These are phyloP conservation scores for Colletotrichum acutatum DNA, from an alignment of 2,329 filamentous ascomycete species.

Conservation along the genomic window DNA sequence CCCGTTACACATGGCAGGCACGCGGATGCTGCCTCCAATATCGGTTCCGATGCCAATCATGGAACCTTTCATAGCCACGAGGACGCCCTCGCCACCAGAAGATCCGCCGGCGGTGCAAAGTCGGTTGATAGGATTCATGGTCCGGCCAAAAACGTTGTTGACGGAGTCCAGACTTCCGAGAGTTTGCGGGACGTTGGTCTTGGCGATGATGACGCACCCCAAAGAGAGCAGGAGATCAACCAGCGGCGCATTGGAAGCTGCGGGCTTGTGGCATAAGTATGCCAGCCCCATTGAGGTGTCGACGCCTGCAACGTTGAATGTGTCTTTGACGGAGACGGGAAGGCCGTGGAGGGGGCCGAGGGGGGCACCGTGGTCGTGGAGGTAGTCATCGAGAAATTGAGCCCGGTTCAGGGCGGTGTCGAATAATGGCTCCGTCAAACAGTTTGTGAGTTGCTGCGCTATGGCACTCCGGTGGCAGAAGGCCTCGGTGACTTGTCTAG, in stretches of 20 bases:
- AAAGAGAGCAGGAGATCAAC: conserved; percentile 45
- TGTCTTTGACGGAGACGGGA: conserved; percentile 63
- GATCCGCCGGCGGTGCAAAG: conserved; percentile 28
- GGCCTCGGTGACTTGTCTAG: conserved; percentile 7
- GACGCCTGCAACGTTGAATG: conserved; percentile 55
- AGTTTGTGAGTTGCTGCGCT: conserved; percentile 68
- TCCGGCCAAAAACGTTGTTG: conserved; percentile 31
- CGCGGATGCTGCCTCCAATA: conserved; percentile 30
- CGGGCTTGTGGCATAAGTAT: conserved; percentile 45
- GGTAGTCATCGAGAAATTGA: conserved; percentile 58
- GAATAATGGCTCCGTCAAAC: conserved; percentile 64
- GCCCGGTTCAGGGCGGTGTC: conserved; percentile 59
- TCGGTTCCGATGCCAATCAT: conserved; percentile 31
- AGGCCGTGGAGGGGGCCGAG: conserved; percentile 72
- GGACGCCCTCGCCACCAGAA: conserved; percentile 27
- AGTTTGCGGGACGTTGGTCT: conserved; percentile 43
- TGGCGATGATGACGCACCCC: conserved; percentile 38
- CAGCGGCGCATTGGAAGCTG: conserved; percentile 42
- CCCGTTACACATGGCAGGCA: conserved; percentile 32
- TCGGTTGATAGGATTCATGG: conserved; percentile 31
- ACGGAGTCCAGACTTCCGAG: conserved; percentile 37
- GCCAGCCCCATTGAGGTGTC: conserved; percentile 57
- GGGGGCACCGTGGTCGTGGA: conserved; percentile 50
- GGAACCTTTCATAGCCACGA: conserved; percentile 21
- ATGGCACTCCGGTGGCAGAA: conserved; percentile 41